phyloP scores from a whole-genome alignment of 306 rosid species.

The Malus asiatica region DNA sequence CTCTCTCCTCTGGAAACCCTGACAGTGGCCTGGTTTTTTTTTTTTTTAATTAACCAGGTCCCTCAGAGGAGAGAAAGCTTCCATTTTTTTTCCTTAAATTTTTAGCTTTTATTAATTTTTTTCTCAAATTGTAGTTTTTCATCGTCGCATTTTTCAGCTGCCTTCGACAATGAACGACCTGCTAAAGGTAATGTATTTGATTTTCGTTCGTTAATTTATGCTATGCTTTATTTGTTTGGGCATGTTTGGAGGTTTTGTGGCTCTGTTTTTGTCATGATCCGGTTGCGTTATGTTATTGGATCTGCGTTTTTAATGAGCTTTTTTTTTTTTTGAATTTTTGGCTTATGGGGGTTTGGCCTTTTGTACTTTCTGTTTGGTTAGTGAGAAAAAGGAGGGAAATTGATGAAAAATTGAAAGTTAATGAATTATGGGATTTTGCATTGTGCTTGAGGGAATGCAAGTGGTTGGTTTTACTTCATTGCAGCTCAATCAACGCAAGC shows the following conservation, averaged over 20 bases:
- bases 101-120: neutral
- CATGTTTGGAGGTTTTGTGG: slow-evolving; percentile 19
- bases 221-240: slow-evolving; percentile 5
- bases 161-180: slow-evolving; percentile 79
- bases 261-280: slow-evolving; percentile 31
- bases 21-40: slow-evolving; percentile 37
- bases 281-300: slow-evolving; percentile 2
- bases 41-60: slow-evolving; percentile 33
- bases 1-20: slow-evolving; percentile 5
- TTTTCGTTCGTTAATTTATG: slow-evolving; percentile 4
- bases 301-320: neutral
- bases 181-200: slow-evolving; percentile 43
- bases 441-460: neutral
- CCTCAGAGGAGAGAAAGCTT: neutral
- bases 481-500: neutral
- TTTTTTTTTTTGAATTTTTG: neutral
- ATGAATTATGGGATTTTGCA: neutral
- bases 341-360: neutral
- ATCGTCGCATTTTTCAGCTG: slow-evolving; percentile 17
- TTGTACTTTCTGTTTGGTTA: slow-evolving; percentile 12
- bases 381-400: neutral
- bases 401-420: neutral
- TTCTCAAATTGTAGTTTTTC: slow-evolving; percentile 1
- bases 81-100: neutral
- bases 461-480: neutral